Conservation (phyloP, 2,329 filamentous ascomycete genomes). For the Xylaria polymorpha region DNA sequence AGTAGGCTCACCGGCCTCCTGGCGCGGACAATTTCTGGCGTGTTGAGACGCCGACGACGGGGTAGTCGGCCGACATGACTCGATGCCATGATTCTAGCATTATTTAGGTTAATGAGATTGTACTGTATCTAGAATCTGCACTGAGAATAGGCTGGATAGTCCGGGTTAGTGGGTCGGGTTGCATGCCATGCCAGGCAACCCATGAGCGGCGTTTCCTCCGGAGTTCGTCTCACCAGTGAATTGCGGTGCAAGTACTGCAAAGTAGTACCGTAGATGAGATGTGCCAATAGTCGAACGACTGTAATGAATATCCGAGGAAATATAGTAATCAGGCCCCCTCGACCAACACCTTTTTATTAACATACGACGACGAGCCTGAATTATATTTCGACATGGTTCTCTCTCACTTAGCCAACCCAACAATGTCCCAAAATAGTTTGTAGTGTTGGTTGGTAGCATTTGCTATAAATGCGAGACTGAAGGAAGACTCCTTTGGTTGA, state of each 20-base stretch:
- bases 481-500: slow-evolving; percentile 15
- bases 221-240: slow-evolving; percentile 6
- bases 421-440: neutral
- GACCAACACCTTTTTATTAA: slow-evolving; percentile 8
- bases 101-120: slow-evolving; percentile 11
- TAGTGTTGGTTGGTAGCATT: neutral
- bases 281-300: neutral
- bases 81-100: slow-evolving; percentile 15
- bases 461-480: slow-evolving; percentile 13
- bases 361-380: neutral
- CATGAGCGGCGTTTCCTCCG: slow-evolving; percentile 25
- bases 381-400: neutral
- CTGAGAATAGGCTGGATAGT: slow-evolving; percentile 14
- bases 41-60: slow-evolving; percentile 2
- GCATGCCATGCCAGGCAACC: slow-evolving; percentile 26
- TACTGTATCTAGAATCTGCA: slow-evolving; percentile 16
- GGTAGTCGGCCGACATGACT: slow-evolving; percentile 24
- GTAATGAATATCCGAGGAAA: neutral
- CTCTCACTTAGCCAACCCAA: neutral
- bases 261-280: slow-evolving; percentile 2
- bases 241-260: neutral
- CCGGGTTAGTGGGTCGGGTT: slow-evolving; percentile 24
- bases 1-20: neutral
- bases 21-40: slow-evolving; percentile 7
- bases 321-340: slow-evolving; percentile 8